A percentile compares a stretch with the other conserved stretches of the same genome.
phyloP scores from a whole-genome alignment of 2,329 filamentous ascomycete genomes.

The Aspergillus eucalypticola region DNA sequence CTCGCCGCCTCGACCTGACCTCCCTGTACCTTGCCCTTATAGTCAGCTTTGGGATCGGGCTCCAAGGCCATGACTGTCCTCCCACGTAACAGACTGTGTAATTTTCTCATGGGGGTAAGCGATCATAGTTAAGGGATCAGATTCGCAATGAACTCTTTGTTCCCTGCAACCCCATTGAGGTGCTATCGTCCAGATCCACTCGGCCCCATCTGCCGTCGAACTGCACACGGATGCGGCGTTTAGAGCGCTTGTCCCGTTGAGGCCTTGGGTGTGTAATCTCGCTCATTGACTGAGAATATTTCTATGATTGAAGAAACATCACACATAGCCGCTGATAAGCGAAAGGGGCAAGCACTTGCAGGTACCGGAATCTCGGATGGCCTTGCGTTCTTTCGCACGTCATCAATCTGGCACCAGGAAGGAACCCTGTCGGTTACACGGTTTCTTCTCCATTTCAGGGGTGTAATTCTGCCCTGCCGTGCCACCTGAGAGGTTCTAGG shows the following conservation, averaged over 20 bases:
- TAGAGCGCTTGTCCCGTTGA: slow-evolving; percentile 36
- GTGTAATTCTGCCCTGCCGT: slow-evolving; percentile 14
- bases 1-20: slow-evolving; percentile 1
- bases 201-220: slow-evolving; percentile 8
- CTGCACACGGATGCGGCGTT: slow-evolving; percentile 28
- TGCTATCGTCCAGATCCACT: slow-evolving; percentile 13
- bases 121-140: background rate
- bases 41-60: background rate
- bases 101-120: background rate
- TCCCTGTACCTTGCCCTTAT: slow-evolving; percentile 1
- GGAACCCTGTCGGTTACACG: slow-evolving; percentile 22
- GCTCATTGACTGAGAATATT: slow-evolving; percentile 17
- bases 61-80: background rate
- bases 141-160: background rate
- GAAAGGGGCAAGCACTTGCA: slow-evolving; percentile 4
- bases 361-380: slow-evolving; percentile 4
- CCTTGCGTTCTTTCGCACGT: slow-evolving; percentile 7
- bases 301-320: background rate
- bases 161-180: slow-evolving; percentile 12
- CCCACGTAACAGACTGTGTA: background rate
- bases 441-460: slow-evolving; percentile 13
- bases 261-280: slow-evolving; percentile 15
- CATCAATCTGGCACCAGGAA: slow-evolving; percentile 2
- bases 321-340: slow-evolving; percentile 18
- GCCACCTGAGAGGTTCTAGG: slow-evolving; percentile 21